phyloP scores from a whole-genome alignment of 192 early-diverging fungal genomes.

The Coemansia interrupta region DNA sequence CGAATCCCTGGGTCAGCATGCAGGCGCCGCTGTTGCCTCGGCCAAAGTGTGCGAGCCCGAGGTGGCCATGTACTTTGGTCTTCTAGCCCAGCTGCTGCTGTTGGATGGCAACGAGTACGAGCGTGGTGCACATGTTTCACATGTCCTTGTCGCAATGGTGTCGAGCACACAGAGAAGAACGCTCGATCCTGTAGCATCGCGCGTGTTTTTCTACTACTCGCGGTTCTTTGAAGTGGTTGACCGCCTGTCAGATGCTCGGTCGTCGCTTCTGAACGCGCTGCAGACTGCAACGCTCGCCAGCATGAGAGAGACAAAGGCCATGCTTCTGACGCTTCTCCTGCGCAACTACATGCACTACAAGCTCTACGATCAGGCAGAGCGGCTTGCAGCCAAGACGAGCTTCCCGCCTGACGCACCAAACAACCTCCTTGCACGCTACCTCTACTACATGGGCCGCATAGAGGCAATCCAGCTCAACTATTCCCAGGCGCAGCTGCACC shows the following conservation, averaged over 20 bases:
- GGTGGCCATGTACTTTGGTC: slow-evolving; percentile 78
- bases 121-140: slow-evolving; percentile 67
- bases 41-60: slow-evolving; percentile 63
- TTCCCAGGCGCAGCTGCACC: slow-evolving; percentile 79
- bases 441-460: slow-evolving; percentile 95
- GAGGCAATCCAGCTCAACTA: slow-evolving; percentile 99
- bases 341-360: slow-evolving; percentile 93
- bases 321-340: slow-evolving; percentile 84
- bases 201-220: slow-evolving; percentile 90
- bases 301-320: slow-evolving; percentile 85
- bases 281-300: slow-evolving; percentile 87
- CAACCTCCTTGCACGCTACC: slow-evolving; percentile 90
- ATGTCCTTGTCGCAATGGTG: slow-evolving; percentile 61
- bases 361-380: slow-evolving; percentile 96
- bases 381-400: slow-evolving; percentile 85
- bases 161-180: slow-evolving; percentile 79
- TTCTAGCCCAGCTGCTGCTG: slow-evolving; percentile 75
- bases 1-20: slow-evolving; percentile 13
- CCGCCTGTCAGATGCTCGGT: slow-evolving; percentile 69
- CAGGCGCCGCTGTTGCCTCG: slow-evolving; percentile 4
- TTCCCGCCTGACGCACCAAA: slow-evolving; percentile 91
- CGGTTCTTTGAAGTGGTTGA: slow-evolving; percentile 81
- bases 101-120: slow-evolving; percentile 73
- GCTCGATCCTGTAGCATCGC: slow-evolving; percentile 83
- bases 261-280: slow-evolving; percentile 74